A percentile compares a stretch with the other conserved stretches of the same genome.
Conservation (phyloP, 306 rosid species). For the Canavalia ensiformis region DNA sequence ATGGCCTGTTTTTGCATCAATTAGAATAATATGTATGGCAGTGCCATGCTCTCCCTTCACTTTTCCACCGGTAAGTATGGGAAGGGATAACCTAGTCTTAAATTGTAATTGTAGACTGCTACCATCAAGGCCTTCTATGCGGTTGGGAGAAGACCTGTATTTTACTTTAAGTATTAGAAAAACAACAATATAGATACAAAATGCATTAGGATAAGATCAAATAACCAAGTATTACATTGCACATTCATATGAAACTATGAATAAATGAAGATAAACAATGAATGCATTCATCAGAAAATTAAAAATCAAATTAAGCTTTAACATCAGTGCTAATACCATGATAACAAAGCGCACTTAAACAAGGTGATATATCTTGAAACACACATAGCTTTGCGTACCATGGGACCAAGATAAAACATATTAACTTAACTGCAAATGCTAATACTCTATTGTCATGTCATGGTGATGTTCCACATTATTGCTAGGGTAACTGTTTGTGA, state of each 20-base stretch:
- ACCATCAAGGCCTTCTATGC: constrained; percentile 68
- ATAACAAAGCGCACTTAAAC: background rate
- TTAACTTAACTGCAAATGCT: background rate
- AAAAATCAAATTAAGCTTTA: constrained; percentile 28
- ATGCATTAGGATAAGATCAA: constrained; percentile 9
- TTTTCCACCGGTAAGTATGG: constrained; percentile 86
- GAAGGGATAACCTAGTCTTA: constrained; percentile 76
- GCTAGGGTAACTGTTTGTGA: too few relatives aligned
- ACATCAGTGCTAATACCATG: background rate
- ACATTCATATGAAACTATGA: constrained; percentile 42
- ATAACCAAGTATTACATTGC: constrained; percentile 67
- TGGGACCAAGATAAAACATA: constrained; percentile 5
- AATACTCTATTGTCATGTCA: too few relatives aligned
- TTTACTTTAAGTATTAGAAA: constrained; percentile 51
- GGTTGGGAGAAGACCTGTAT: constrained; percentile 76
- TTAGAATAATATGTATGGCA: constrained; percentile 72
- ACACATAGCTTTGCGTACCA: background rate
- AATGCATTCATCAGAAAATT: constrained; percentile 37
- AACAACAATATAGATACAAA: constrained; percentile 16
- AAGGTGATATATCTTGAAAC: background rate
- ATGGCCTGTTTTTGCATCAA: constrained; percentile 65
- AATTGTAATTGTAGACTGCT: constrained; percentile 72
- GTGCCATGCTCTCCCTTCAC: constrained; percentile 89
- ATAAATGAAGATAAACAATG: background rate
- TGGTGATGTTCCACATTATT: too few relatives aligned